Conservation (phyloP, 805 yeast genomes). For the Yamadazyma insecticola region DNA sequence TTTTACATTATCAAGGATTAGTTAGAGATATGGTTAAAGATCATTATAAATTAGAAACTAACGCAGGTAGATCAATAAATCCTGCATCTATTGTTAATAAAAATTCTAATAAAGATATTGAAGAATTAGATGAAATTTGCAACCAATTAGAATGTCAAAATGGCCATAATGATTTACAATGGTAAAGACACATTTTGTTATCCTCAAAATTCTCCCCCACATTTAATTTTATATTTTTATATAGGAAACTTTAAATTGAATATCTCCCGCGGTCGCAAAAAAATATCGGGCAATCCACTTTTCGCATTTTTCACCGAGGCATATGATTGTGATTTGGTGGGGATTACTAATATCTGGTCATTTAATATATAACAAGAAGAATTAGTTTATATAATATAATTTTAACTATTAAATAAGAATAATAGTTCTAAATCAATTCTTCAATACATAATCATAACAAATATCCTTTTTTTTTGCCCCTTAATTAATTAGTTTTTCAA, state of each 20-base stretch:
- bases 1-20: conserved; percentile 50
- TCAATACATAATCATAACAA: not conserved
- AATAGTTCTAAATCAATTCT: too few relatives aligned
- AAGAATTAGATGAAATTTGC: conserved; percentile 48
- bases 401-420: too few relatives aligned
- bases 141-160: conserved; percentile 45
- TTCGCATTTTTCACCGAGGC: not conserved
- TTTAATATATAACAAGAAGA: too few relatives aligned
- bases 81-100: conserved; percentile 47
- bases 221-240: too few relatives aligned
- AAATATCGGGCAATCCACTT: too few relatives aligned
- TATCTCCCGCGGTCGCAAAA: too few relatives aligned
- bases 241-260: too few relatives aligned
- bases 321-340: not conserved
- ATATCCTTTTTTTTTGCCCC: not conserved
- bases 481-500: too few relatives aligned
- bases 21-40: conserved; percentile 56
- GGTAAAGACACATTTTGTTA: too few relatives aligned
- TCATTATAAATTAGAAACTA: conserved; percentile 45
- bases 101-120: conserved; percentile 37
- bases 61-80: conserved; percentile 42
- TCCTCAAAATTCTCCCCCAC: too few relatives aligned
- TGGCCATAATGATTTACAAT: conserved; percentile 1
- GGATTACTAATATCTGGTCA: too few relatives aligned
- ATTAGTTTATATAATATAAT: too few relatives aligned